Evolutionary conservation across 768 basidiomycete genomes (phyloP), one percentile per base, ranked within the genome.

Genomic region (Lyophyllum semitale): DNA sequence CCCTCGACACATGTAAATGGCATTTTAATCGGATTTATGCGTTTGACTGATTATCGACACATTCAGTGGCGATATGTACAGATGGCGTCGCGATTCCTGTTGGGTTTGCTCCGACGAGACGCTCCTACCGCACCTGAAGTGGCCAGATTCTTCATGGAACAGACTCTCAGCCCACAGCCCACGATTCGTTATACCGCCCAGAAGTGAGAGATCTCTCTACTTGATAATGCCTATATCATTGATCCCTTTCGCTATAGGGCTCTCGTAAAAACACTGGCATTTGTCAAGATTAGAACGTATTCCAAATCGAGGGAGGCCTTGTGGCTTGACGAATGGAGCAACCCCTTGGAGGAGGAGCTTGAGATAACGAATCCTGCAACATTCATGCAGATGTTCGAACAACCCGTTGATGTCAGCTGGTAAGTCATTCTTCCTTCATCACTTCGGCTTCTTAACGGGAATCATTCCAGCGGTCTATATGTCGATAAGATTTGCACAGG

Each of bases 31-130:
- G 27, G 42, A 15, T 5, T 44, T 5, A 29, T 27, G 27, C 27
- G 3, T 17, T 29, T 8, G 8, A 45, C 26, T 45, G 57, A 17
- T 18, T 47, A 42, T 38, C 41, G 30, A 27, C 40, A 27, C 54
- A 54, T 63, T n/a, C 60, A 93, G 91, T 93, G 91, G 91, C 79
- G 90, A 72, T 93, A 93, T 68, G 77, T 85, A 0, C 86, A 91
- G 75, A 85, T 84, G 61, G 87, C 90, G 8, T 68, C 77, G 27
- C 80, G 79, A 30, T 87, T 89, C 64, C 66, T 92, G 42, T 74
- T 72, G 27, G 76, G 80, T 35, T 74, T 91, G 27, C 73, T 91
- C 51, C 80, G 87, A 62, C 77, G 89, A 65, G 89, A 93, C 62
- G 67, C 70, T 26, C 70, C 78, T 9, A 76, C 82, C 17, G 67